A percentile compares a stretch with the other conserved stretches of the same genome.
Evolutionary conservation across 371 early-diverging fungal genomes (phyloP).

Genomic region (Mortierella sp.): DNA sequence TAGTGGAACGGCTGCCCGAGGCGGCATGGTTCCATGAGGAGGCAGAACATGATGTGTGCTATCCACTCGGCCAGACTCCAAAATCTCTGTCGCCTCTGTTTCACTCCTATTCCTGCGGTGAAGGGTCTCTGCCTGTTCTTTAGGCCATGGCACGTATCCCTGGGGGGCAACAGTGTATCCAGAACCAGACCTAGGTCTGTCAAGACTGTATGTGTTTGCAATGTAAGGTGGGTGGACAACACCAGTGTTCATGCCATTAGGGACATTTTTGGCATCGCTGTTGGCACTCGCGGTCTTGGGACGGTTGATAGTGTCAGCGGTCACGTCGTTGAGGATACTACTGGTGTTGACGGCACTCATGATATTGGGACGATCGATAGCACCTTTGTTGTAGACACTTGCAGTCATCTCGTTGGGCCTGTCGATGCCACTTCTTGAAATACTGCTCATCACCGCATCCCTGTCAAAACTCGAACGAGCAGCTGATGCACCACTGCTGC

Average conservation of each 20-base stretch:
- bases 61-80: background rate
- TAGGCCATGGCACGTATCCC: background rate
- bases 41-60: background rate
- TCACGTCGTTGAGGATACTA: background rate
- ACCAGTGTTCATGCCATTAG: background rate
- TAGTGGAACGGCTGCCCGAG: background rate
- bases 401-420: background rate
- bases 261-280: background rate
- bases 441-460: background rate
- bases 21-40: background rate
- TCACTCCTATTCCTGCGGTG: constrained; percentile 1
- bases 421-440: background rate
- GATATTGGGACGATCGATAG: no score
- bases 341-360: background rate
- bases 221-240: background rate
- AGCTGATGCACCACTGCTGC: background rate
- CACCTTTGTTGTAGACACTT: no score
- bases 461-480: background rate
- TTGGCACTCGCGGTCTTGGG: background rate
- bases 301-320: background rate
- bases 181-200: background rate
- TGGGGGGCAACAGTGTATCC: background rate
- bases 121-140: background rate
- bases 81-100: background rate
- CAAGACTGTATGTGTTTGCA: no score